Conservation (phyloP, 331 rosid genomes). For the Rosa hybrid region DNA sequence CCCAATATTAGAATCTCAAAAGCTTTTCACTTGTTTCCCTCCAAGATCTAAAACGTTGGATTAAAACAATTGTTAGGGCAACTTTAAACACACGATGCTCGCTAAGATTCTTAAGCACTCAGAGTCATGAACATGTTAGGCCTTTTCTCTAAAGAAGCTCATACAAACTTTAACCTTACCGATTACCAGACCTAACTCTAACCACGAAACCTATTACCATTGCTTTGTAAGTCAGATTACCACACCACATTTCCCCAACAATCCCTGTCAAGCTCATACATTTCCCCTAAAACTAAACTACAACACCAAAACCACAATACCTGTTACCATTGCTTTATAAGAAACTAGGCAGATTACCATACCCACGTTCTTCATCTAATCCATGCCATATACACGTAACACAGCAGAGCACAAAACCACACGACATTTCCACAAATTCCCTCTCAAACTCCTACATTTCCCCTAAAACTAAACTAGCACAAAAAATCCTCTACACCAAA, state of each 20-base stretch:
- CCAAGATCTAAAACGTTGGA: not conserved
- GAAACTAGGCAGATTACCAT: not conserved
- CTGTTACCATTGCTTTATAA: not conserved
- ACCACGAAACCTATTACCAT: not conserved
- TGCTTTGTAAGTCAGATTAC: not conserved
- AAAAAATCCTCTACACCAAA: not conserved
- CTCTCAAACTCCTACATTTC: not conserved
- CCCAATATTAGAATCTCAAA: not conserved
- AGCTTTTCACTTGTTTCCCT: not conserved
- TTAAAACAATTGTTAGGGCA: not conserved
- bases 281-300: not conserved
- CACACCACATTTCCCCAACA: not conserved
- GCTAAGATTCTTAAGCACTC: not conserved
- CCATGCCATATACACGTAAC: not conserved
- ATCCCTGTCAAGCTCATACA: not conserved
- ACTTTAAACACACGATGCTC: not conserved
- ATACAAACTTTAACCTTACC: not conserved
- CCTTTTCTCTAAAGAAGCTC: not conserved
- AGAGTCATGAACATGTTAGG: not conserved
- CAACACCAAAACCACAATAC: not conserved
- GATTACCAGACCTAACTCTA: not conserved
- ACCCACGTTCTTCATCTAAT: not conserved
- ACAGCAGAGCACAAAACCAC: not conserved
- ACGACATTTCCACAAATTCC: not conserved
- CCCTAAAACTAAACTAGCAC: not conserved